A percentile compares a stretch with the other conserved stretches of the same genome.
phyloP scores from a whole-genome alignment of 805 yeast genomes.

The Cyberlindnera euphorbiiphila region DNA sequence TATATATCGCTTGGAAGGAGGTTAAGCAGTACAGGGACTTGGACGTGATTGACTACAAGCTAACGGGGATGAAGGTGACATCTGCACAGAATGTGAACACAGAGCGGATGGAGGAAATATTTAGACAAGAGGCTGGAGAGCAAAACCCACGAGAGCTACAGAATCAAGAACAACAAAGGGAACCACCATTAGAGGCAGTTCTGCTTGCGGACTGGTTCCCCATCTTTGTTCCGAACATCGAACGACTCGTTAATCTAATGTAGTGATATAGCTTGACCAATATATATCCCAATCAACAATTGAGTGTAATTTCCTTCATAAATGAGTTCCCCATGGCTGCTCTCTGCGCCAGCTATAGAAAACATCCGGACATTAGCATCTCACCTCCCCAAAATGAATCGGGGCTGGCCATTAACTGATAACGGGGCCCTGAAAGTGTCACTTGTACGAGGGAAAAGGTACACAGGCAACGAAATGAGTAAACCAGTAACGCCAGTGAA shows the following conservation, averaged over 20 bases:
- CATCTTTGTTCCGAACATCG: background rate
- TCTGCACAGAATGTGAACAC: background rate
- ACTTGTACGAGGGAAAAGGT: background rate
- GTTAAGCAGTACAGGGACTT: constrained; percentile 28
- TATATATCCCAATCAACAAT: background rate
- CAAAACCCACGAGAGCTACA: background rate
- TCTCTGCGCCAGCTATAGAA: background rate
- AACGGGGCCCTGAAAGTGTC: background rate
- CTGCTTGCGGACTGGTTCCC: background rate
- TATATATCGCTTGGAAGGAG: constrained; percentile 32
- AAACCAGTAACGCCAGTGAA: constrained; percentile 69
- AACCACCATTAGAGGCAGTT: background rate
- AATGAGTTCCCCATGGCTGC: no score
- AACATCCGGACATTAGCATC: no score
- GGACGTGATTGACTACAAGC: constrained; percentile 16
- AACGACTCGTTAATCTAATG: background rate
- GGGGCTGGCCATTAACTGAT: no score
- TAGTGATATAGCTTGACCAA: background rate
- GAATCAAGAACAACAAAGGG: background rate
- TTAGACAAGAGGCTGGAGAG: constrained; percentile 1
- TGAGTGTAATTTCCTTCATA: no score
- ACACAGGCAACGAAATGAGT: constrained; percentile 12
- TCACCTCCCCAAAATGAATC: no score
- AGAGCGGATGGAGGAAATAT: background rate
- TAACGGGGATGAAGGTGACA: constrained; percentile 8